A percentile compares a stretch with the other conserved stretches of the same genome.
Conservation (phyloP, 371 early-diverging fungal genomes). For the Apophysomyces ossiformis region DNA sequence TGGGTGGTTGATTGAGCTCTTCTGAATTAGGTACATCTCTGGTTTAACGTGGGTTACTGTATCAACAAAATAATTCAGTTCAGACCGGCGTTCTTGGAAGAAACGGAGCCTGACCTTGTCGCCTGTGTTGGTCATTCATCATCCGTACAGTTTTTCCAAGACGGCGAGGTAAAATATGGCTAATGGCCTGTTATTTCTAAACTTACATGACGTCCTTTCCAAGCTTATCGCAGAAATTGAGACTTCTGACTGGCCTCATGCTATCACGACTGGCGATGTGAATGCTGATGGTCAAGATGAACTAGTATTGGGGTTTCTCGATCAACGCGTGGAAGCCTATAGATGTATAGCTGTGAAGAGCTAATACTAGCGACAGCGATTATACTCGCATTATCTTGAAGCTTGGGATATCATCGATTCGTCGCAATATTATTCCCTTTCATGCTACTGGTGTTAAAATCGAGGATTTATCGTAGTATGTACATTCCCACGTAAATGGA, state of each 20-base stretch:
- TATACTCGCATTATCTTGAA: too few relatives aligned
- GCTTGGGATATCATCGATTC: too few relatives aligned
- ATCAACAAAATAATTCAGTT: conserved; percentile 35
- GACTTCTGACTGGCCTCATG: conserved; percentile 50
- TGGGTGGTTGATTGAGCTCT: neutral
- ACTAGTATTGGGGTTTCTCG: conserved; percentile 45
- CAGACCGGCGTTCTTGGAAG: conserved; percentile 31
- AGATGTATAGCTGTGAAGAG: conserved; percentile 18
- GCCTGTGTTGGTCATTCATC: conserved; percentile 51
- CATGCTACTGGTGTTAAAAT: too few relatives aligned
- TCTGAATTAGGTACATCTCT: conserved; percentile 34
- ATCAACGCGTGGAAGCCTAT: conserved; percentile 50
- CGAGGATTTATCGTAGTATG: too few relatives aligned
- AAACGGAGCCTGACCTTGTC: conserved; percentile 44
- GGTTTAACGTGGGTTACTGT: conserved; percentile 43
- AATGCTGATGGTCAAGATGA: conserved; percentile 53
- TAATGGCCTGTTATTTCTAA: neutral
- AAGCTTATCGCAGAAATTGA: conserved; percentile 36
- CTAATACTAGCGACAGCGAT: neutral
- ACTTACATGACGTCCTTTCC: neutral
- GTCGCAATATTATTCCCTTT: too few relatives aligned
- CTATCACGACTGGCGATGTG: conserved; percentile 48
- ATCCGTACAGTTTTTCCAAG: conserved; percentile 36
- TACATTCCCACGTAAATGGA: too few relatives aligned
- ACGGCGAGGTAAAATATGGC: conserved; percentile 36